These are phyloP conservation scores for Coffea eugenioides DNA, from an alignment of 257 asterid genomes.

Conservation along the genomic window DNA sequence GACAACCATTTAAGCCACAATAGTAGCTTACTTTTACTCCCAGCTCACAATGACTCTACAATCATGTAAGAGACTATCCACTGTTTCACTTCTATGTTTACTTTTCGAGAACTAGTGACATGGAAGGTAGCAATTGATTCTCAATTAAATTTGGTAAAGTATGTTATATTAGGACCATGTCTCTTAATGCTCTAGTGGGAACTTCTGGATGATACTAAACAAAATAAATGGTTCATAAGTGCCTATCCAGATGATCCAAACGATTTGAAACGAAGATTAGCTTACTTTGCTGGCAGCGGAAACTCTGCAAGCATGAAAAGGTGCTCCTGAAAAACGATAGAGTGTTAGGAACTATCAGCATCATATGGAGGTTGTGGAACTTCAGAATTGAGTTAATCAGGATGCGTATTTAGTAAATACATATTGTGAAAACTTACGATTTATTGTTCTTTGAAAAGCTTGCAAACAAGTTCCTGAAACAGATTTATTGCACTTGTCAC, in stretches of 20 bases:
- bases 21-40: background rate
- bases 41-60: background rate
- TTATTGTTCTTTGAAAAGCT: slow-evolving; percentile 51
- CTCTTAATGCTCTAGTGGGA: background rate
- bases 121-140: background rate
- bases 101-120: background rate
- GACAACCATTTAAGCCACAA: too few relatives aligned
- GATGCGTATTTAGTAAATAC: too few relatives aligned
- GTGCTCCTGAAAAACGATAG: slow-evolving; percentile 35
- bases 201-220: background rate
- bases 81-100: too few relatives aligned
- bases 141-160: background rate
- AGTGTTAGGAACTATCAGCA: slow-evolving; percentile 13
- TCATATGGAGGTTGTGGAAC: background rate
- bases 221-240: background rate
- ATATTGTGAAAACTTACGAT: slow-evolving; percentile 32
- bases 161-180: background rate
- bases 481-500: slow-evolving; percentile 10
- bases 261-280: background rate
- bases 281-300: slow-evolving; percentile 45
- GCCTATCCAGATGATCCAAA: background rate
- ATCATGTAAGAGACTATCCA: background rate
- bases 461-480: slow-evolving; percentile 57
- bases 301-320: slow-evolving; percentile 39
- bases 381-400: too few relatives aligned